Conservation (phyloP, 2,329 filamentous ascomycete species). For the Neospermospora avenae region DNA sequence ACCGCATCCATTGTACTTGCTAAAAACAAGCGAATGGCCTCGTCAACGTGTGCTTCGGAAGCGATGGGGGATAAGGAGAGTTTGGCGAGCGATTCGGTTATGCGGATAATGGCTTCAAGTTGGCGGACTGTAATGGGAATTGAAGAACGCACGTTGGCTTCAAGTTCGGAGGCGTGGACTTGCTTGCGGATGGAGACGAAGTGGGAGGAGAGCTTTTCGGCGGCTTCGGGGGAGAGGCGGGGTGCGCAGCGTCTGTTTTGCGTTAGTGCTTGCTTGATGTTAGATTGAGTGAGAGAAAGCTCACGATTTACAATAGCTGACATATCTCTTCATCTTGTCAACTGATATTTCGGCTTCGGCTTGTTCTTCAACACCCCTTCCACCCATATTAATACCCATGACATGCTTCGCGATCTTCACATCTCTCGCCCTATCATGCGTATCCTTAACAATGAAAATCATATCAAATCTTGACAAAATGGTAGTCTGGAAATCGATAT, state of each 20-base stretch:
- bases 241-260: conserved; percentile 78
- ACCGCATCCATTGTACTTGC: conserved; percentile 98
- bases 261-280: conserved; percentile 16
- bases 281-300: too few species aligned
- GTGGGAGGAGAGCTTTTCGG: conserved; percentile 93
- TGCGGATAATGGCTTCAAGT: conserved; percentile 94
- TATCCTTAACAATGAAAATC: conserved; percentile 98
- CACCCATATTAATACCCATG: conserved; percentile 95
- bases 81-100: conserved; percentile 94
- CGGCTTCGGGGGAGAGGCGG: conserved; percentile 82
- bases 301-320: conserved; percentile 94
- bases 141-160: conserved; percentile 84
- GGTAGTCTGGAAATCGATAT: conserved; percentile 98
- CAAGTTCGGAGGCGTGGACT: conserved; percentile 85
- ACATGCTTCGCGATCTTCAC: conserved; percentile 95
- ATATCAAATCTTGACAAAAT: conserved; percentile 98
- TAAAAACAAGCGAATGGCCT: conserved; percentile 94
- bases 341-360: conserved; percentile 85
- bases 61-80: conserved; percentile 81
- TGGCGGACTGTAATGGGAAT: conserved; percentile 98
- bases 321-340: conserved; percentile 95
- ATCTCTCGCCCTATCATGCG: conserved; percentile 85
- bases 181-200: conserved; percentile 95
- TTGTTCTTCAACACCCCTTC: conserved; percentile 76
- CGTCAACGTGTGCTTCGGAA: conserved; percentile 88